These are phyloP conservation scores for Chlorociboria aeruginascens DNA, from an alignment of 495 filamentous ascomycete genomes.

Conservation along the genomic window DNA sequence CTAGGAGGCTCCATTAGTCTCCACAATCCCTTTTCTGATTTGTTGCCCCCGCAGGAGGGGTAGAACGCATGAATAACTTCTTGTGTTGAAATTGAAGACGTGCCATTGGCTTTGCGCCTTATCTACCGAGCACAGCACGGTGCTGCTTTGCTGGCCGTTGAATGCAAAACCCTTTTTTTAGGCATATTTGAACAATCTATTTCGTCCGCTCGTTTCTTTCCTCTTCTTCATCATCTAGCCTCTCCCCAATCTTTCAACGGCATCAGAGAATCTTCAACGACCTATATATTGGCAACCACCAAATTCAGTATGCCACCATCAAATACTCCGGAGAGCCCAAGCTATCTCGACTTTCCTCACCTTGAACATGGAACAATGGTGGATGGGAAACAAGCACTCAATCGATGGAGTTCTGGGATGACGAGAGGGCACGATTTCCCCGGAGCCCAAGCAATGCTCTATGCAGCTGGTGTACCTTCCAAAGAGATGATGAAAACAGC, in stretches of 20 bases:
- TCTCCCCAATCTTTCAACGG: neutral
- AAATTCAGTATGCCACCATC: constrained; percentile 11
- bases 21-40: no score
- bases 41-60: no score
- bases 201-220: neutral
- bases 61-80: no score
- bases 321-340: constrained; percentile 34
- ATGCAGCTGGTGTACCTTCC: constrained; percentile 81
- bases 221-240: neutral
- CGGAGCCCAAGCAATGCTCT: constrained; percentile 93
- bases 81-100: no score
- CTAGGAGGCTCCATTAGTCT: no score
- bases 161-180: neutral
- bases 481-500: constrained; percentile 77
- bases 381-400: constrained; percentile 53
- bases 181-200: neutral
- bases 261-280: neutral
- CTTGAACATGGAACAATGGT: constrained; percentile 41
- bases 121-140: no score
- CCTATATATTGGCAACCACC: neutral
- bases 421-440: constrained; percentile 82
- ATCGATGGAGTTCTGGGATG: constrained; percentile 59
- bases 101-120: no score
- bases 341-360: constrained; percentile 50
- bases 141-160: no score